phyloP scores from a whole-genome alignment of 2,329 filamentous ascomycete species.

The Alternaria arbusti region DNA sequence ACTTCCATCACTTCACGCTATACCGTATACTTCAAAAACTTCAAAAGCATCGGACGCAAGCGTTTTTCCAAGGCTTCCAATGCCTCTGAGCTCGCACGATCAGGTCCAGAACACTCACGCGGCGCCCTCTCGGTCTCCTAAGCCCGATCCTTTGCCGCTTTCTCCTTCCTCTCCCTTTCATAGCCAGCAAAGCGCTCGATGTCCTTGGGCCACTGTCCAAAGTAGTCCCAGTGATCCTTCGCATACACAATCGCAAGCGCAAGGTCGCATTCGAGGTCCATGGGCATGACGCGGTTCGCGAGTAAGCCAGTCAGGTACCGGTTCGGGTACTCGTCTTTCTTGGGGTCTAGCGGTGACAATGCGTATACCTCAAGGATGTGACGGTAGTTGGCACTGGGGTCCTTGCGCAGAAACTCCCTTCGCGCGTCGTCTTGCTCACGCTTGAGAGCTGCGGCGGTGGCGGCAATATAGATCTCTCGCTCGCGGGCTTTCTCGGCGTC shows the following conservation, averaged over 20 bases:
- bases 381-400: slow-evolving; percentile 11
- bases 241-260: slow-evolving; percentile 16
- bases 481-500: background rate
- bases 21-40: background rate
- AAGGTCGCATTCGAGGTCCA: slow-evolving; percentile 9
- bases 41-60: background rate
- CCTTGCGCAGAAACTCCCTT: slow-evolving; percentile 4
- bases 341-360: background rate
- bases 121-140: background rate
- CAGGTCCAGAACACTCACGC: background rate
- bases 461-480: background rate
- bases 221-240: slow-evolving; percentile 18
- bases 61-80: background rate
- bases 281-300: slow-evolving; percentile 15
- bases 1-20: background rate
- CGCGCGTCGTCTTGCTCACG: background rate
- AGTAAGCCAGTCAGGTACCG: slow-evolving; percentile 8
- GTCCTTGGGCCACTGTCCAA: slow-evolving; percentile 2
- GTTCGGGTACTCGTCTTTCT: background rate
- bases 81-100: background rate
- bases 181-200: background rate
- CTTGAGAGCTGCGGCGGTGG: background rate
- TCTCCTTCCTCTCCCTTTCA: background rate
- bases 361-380: slow-evolving; percentile 11
- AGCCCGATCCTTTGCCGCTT: background rate